A percentile compares a stretch with the other conserved stretches of the same genome.
Evolutionary conservation across 1,284 basidiomycete species (phyloP).

Genomic region (Cryptococcus floricola): DNA sequence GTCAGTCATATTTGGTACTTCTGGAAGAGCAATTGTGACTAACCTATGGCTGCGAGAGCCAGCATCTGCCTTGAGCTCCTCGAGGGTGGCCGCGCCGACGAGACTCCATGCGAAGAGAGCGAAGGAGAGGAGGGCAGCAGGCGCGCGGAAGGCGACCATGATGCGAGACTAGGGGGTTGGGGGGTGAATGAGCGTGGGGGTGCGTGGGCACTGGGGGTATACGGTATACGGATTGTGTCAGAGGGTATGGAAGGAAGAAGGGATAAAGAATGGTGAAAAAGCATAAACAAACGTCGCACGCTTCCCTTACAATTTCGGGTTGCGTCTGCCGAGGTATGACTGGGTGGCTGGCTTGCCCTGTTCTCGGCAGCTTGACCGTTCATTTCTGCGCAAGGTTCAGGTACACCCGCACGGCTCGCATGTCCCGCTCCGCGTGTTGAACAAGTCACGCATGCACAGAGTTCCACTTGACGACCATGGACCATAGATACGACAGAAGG

Average conservation of each 20-base stretch:
- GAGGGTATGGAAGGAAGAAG: background rate
- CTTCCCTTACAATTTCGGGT: background rate
- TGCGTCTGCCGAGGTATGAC: too few relatives aligned
- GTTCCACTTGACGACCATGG: too few relatives aligned
- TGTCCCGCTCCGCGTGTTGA: too few relatives aligned
- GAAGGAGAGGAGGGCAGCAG: conserved; percentile 6
- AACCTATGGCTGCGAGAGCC: conserved; percentile 3
- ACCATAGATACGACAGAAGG: too few relatives aligned
- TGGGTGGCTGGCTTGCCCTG: background rate
- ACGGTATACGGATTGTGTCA: background rate
- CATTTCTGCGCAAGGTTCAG: background rate
- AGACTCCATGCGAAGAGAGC: background rate
- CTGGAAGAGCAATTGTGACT: background rate
- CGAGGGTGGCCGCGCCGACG: conserved; percentile 7
- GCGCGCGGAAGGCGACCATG: conserved; percentile 1
- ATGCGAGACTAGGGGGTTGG: background rate
- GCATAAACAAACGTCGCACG: background rate
- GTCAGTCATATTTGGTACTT: background rate
- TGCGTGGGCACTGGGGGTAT: background rate
- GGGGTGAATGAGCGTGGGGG: conserved; percentile 1
- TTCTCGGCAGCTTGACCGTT: background rate
- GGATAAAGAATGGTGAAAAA: background rate
- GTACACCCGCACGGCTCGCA: too few relatives aligned
- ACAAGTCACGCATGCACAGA: too few relatives aligned
- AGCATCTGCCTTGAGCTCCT: conserved; percentile 8